Evolutionary conservation across 2,329 filamentous ascomycete genomes (phyloP), one percentile per base, ranked within the genome.

Genomic region (Emergomyces pasteurianus): DNA sequence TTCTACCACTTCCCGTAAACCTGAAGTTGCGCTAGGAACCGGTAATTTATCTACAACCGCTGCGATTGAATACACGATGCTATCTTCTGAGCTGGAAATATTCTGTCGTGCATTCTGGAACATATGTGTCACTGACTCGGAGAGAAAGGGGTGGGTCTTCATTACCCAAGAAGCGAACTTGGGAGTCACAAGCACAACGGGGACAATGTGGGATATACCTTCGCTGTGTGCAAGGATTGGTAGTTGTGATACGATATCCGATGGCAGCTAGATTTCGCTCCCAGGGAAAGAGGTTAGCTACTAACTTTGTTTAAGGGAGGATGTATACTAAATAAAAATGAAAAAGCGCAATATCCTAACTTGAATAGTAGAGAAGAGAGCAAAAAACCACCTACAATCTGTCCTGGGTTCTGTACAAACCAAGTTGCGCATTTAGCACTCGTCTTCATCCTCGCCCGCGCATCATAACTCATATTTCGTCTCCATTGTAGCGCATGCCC

Each of bases 41-140:
- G 74, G 71, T 28, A 77, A 63, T 61, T 69, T 70, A 60, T 77
- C 74, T 31, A 77, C 65, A 10, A 77, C 67, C 18, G 73, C 73
- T 23, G 68, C 68, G 56, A 75, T 63, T 6, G 71, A 67, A 56
- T 74, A 66, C 16, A 69, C 42, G 10, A 58, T 10, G 21, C 43
- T 53, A 38, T 42, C n/a, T 9, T n/a, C 23, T 3, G 42, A 28
- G 8, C 31, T 36, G 50, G 66, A 58, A n/a, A 60, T 63, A 3
- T 40, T 34, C 1, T 58, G 61, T 1, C 60, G 23, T 12, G 65
- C 46, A 21, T 64, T 58, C 12, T 52, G 55, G 61, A 71, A 70
- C 9, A 74, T 57, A 40, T 65, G 66, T 52, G 66, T 66, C 38
- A 75, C 63, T 26, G 70, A 69, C 58, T 69, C 63, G 38, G 66